Evolutionary conservation across 2,329 filamentous ascomycete genomes (phyloP), one percentile per base, ranked within the genome.

Genomic region (Dothistroma pini): DNA sequence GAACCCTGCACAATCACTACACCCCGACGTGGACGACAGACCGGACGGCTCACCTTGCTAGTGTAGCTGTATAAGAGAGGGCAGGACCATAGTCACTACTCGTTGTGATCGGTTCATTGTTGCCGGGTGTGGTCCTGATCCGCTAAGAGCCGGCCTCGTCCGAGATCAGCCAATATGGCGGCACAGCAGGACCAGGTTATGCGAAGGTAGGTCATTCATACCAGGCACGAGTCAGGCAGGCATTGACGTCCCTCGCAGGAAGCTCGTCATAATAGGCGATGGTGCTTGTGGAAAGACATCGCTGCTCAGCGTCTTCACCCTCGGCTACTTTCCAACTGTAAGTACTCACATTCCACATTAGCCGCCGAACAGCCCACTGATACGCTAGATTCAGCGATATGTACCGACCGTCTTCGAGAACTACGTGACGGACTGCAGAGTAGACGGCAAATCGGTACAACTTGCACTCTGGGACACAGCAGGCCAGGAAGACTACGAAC

Each of bases 381-480:
- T 63, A 59, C n/a, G 2, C 16, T 11, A 7, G 2, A 12, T 11
- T 19, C 59, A 75, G 71, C 67, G 70, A 64, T 74, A 69, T 76
- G 93, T 96, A 56, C 95, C 95, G 1, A 99, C 95, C 52, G 95
- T 99, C 41, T 99, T 99, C 77, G 95, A 99, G 75, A 99, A 99
- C 80, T 99, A 99, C 74, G 95, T 99, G 67, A 99, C 95, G 70
- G 95, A 99, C 79, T 99, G 95, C 78, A 86, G 93, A 79, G 95
- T 99, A 63, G 95, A 99, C 75, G 95, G 95, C 72, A 96, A 96
- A 76, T 96, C 91, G n/a, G 95, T 99, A 44, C 95, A 99, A 80
- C 84, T 99, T 66, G 95, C 95, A 56, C 81, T 99, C 71, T 99
- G 95, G 95, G 95, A 99, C 86, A 99, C 95, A n/a, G 95, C 95